Percentiles rank a stretch among this genome's conserved stretches.
These are phyloP conservation scores for Suillus sp. DNA, from an alignment of 768 basidiomycete genomes.

Conservation along the genomic window DNA sequence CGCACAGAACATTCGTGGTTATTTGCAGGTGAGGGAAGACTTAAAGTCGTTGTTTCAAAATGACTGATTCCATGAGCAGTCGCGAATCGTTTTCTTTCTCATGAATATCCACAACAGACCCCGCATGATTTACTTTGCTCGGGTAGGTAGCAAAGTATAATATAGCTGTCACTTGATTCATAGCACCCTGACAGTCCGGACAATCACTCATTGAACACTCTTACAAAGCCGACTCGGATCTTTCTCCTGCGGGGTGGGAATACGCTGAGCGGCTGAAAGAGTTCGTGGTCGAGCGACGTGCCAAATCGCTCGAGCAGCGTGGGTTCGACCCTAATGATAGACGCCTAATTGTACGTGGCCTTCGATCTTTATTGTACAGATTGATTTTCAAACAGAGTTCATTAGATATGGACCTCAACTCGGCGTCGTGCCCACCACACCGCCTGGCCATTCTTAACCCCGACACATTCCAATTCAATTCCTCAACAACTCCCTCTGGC, in stretches of 20 bases:
- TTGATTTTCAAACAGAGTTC: constrained; percentile 1
- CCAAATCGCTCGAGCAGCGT: constrained; percentile 72
- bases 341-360: constrained; percentile 60
- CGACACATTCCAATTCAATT: constrained; percentile 26
- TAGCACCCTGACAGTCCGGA: constrained; percentile 66
- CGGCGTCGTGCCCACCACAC: constrained; percentile 92
- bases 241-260: constrained; percentile 94
- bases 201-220: constrained; percentile 98
- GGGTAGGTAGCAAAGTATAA: constrained; percentile 52
- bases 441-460: constrained; percentile 86
- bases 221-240: constrained; percentile 96
- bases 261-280: constrained; percentile 90
- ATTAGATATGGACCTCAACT: constrained; percentile 96
- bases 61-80: constrained; percentile 46
- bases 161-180: constrained; percentile 3
- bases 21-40: constrained; percentile 63
- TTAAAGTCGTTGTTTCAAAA: not conserved
- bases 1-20: constrained; percentile 78
- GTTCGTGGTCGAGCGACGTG: constrained; percentile 83
- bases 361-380: not conserved
- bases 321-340: constrained; percentile 63
- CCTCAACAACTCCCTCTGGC: constrained; percentile 4
- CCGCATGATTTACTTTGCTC: constrained; percentile 94
- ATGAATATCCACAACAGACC: constrained; percentile 99
- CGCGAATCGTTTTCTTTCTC: constrained; percentile 95